These are phyloP conservation scores for Camelina hispida DNA, from an alignment of 345 rosid species.

Conservation along the genomic window DNA sequence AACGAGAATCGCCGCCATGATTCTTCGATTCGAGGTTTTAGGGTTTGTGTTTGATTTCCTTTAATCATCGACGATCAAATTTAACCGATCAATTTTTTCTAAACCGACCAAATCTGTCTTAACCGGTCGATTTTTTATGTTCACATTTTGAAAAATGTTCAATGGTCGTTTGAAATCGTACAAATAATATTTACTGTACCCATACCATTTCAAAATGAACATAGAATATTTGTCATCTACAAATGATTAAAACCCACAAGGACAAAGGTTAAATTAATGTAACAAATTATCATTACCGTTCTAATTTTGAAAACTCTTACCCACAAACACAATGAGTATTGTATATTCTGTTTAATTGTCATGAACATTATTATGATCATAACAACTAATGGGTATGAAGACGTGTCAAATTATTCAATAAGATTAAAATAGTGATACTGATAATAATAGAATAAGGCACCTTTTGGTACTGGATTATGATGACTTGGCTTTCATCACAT, in stretches of 20 bases:
- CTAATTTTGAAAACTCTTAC: conserved; percentile 15
- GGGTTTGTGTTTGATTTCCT: no score
- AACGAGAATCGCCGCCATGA: no score
- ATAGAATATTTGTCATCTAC: no score
- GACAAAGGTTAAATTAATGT: conserved; percentile 18
- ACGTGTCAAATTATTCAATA: conserved; percentile 36
- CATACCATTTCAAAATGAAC: no score
- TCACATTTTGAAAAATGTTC: no score
- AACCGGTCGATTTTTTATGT: no score
- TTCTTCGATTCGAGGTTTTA: no score
- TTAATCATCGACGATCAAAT: no score
- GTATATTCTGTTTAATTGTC: not conserved
- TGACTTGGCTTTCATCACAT: conserved; percentile 47
- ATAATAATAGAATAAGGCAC: conserved; percentile 30
- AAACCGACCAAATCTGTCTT: no score
- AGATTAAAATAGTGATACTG: conserved; percentile 3
- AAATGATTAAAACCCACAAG: not conserved
- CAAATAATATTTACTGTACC: no score
- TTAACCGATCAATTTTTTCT: no score
- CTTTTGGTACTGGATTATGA: conserved; percentile 32
- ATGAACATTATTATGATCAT: conserved; percentile 21
- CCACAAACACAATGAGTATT: conserved; percentile 33
- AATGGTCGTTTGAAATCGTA: no score
- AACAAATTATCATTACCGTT: not conserved
- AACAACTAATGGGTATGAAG: conserved; percentile 23